Conservation (phyloP, 805 yeast species). For the Hanseniaspora singularis region DNA sequence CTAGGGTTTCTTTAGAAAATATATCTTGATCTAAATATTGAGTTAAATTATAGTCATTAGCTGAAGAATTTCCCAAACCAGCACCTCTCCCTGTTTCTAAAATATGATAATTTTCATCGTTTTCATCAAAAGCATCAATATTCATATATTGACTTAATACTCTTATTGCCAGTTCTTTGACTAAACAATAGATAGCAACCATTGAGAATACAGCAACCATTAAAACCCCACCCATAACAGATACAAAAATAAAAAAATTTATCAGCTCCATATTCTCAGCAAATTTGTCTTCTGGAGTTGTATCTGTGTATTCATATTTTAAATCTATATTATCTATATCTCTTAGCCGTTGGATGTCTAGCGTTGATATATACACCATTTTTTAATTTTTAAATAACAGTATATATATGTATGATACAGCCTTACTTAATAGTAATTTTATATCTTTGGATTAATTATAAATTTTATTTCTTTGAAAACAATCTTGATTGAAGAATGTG, state of each 20-base stretch:
- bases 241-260: conserved; percentile 9
- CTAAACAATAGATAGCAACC: conserved; percentile 16
- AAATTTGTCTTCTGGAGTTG: background rate
- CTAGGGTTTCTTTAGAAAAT: conserved; percentile 31
- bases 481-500: too few species aligned
- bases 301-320: background rate
- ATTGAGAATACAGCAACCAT: conserved; percentile 17
- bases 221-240: conserved; percentile 16
- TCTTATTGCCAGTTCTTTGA: conserved; percentile 16
- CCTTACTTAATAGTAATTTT: too few species aligned
- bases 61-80: too few species aligned
- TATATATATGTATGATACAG: too few species aligned
- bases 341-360: background rate
- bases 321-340: background rate
- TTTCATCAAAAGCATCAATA: conserved; percentile 4
- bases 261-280: conserved; percentile 1
- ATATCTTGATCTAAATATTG: conserved; percentile 46
- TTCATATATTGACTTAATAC: conserved; percentile 16
- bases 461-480: too few species aligned
- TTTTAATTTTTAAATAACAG: too few species aligned
- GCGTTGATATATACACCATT: background rate
- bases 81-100: conserved; percentile 3
- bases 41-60: conserved; percentile 43
- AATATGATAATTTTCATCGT: conserved; percentile 7
- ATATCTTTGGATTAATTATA: too few species aligned